Evolutionary conservation across 2,329 filamentous ascomycete genomes (phyloP).

Genomic region (Xylaria sp.): DNA sequence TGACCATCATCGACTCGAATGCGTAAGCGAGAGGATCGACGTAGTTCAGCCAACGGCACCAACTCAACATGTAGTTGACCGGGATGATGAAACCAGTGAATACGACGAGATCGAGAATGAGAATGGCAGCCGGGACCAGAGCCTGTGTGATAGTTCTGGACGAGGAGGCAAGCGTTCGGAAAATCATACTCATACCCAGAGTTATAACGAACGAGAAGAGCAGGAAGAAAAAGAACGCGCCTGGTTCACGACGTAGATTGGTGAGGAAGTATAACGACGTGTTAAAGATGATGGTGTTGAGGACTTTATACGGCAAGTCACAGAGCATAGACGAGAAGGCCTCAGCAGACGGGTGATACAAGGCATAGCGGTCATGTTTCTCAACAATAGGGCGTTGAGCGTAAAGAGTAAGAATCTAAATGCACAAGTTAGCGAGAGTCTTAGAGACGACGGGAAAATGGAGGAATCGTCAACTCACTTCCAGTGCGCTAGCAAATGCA

Average conservation of each 20-base stretch:
- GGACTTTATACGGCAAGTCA: conserved; percentile 85
- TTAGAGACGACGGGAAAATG: conserved; percentile 18
- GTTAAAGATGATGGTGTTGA: conserved; percentile 82
- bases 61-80: conserved; percentile 76
- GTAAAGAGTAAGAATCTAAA: conserved; percentile 82
- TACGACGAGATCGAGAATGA: conserved; percentile 74
- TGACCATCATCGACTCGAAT: conserved; percentile 84
- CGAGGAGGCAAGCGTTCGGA: conserved; percentile 81
- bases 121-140: conserved; percentile 68
- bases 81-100: conserved; percentile 77
- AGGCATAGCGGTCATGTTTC: conserved; percentile 85
- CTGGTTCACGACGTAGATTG: conserved; percentile 77
- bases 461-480: conserved; percentile 59
- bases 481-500: conserved; percentile 82
- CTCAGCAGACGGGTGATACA: conserved; percentile 91
- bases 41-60: conserved; percentile 87
- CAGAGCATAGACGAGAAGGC: conserved; percentile 87
- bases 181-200: conserved; percentile 86
- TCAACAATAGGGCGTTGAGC: conserved; percentile 92
- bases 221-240: conserved; percentile 86
- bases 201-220: conserved; percentile 79
- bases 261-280: conserved; percentile 88
- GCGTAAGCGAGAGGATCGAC: conserved; percentile 82
- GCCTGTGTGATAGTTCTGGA: conserved; percentile 76
- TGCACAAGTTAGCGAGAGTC: conserved; percentile 32